phyloP scores from a whole-genome alignment of 2,329 filamentous ascomycete genomes.

The Clonostachys solani region DNA sequence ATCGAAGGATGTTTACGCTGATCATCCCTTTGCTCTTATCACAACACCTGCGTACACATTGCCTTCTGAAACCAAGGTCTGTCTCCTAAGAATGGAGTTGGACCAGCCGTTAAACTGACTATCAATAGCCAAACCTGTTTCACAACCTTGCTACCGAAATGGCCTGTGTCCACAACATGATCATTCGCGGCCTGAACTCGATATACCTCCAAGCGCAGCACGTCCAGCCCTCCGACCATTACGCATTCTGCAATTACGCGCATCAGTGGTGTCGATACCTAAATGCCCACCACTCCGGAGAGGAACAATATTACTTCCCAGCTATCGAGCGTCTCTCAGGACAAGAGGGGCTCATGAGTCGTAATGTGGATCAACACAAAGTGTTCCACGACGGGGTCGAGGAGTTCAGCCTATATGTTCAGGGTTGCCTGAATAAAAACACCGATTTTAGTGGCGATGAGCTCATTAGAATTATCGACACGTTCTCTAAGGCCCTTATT shows the following conservation, averaged over 20 bases:
- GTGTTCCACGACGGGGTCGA: conserved; percentile 28
- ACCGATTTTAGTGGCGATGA: too few relatives aligned
- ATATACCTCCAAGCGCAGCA: conserved; percentile 29
- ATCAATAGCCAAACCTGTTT: neutral
- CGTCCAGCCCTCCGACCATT: conserved; percentile 23
- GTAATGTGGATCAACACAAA: conserved; percentile 33
- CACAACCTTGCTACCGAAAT: conserved; percentile 14
- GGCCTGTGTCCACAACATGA: conserved; percentile 26
- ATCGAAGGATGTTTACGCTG: too few relatives aligned
- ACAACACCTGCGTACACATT: too few relatives aligned
- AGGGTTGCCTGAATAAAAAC: too few relatives aligned
- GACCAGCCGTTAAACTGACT: too few relatives aligned
- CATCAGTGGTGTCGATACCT: conserved; percentile 22
- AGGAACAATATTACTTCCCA: conserved; percentile 33
- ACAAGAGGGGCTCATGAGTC: conserved; percentile 29
- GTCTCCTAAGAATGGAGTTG: too few relatives aligned
- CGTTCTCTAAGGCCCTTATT: too few relatives aligned
- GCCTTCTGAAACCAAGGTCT: too few relatives aligned
- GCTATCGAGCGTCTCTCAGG: conserved; percentile 25
- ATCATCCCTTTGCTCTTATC: too few relatives aligned
- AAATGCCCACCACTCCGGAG: conserved; percentile 28
- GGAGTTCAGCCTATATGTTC: neutral
- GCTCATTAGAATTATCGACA: too few relatives aligned
- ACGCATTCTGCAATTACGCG: conserved; percentile 24
- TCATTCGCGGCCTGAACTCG: conserved; percentile 28